Conservation (phyloP, 192 early-diverging fungal genomes). For the Entrophospora sp. region DNA sequence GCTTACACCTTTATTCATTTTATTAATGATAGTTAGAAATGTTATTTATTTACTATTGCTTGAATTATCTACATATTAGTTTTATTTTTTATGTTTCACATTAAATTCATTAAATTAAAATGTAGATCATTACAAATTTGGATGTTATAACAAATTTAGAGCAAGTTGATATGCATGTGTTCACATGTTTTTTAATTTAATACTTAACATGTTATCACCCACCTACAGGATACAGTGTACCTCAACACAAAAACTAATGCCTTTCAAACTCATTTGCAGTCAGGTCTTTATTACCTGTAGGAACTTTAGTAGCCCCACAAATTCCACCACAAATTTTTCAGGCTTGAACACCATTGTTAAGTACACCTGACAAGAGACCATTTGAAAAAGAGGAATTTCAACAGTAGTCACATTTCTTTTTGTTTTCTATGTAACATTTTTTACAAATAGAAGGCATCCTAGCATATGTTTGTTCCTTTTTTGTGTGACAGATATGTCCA, state of each 20-base stretch:
- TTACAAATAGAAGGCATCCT: neutral
- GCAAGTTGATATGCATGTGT: slow-evolving; percentile 11
- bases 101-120: too few relatives aligned
- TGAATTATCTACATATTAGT: too few relatives aligned
- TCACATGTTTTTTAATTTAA: slow-evolving; percentile 4
- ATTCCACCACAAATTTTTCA: neutral
- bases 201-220: neutral
- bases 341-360: slow-evolving; percentile 1
- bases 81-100: too few relatives aligned
- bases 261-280: slow-evolving; percentile 6
- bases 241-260: neutral
- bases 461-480: slow-evolving; percentile 2
- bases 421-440: slow-evolving; percentile 1
- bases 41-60: too few relatives aligned
- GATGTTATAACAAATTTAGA: too few relatives aligned
- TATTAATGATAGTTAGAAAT: too few relatives aligned
- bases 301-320: neutral
- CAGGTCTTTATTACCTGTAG: neutral
- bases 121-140: too few relatives aligned
- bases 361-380: slow-evolving; percentile 1
- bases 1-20: too few relatives aligned
- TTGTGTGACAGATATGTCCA: slow-evolving; percentile 10
- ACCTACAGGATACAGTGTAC: neutral
- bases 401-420: slow-evolving; percentile 5
- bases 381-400: slow-evolving; percentile 12